A percentile compares a stretch with the other conserved stretches of the same genome.
Conservation (phyloP, 768 basidiomycete species). For the Collybiopsis luxurians region DNA sequence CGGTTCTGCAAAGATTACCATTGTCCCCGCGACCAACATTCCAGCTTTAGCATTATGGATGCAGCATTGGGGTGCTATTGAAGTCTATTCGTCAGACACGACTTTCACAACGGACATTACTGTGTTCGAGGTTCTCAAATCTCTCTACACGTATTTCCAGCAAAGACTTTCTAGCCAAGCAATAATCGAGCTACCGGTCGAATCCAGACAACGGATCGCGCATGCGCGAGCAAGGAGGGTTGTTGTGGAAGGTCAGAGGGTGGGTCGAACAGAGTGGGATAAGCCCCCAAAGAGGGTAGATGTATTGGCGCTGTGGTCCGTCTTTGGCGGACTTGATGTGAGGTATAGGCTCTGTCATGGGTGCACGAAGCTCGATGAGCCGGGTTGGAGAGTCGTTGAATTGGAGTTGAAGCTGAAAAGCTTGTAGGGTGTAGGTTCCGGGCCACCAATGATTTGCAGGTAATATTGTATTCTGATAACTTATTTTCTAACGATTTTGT, state of each 20-base stretch:
- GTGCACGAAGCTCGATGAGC: not conserved
- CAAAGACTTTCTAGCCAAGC: not conserved
- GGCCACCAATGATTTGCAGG: no score
- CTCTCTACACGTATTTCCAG: not conserved
- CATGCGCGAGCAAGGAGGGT: not conserved
- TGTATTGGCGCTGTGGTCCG: not conserved
- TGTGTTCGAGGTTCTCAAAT: not conserved
- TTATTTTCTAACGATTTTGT: not conserved
- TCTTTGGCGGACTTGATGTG: not conserved
- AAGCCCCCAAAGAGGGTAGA: not conserved
- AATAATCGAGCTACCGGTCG: not conserved
- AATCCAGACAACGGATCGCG: not conserved
- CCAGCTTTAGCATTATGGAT: not conserved
- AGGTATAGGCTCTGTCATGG: not conserved
- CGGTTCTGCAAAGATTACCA: not conserved
- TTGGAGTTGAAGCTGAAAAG: not conserved
- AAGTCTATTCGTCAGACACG: not conserved
- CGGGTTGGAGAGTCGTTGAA: constrained; percentile 2
- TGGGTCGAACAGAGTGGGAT: not conserved
- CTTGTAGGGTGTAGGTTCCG: not conserved
- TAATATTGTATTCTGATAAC: no score
- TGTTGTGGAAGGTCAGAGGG: not conserved
- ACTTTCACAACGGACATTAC: not conserved
- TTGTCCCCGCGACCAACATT: not conserved
- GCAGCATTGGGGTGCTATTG: not conserved